Conservation (phyloP, 805 yeast species). For the Candida namnaoensis region DNA sequence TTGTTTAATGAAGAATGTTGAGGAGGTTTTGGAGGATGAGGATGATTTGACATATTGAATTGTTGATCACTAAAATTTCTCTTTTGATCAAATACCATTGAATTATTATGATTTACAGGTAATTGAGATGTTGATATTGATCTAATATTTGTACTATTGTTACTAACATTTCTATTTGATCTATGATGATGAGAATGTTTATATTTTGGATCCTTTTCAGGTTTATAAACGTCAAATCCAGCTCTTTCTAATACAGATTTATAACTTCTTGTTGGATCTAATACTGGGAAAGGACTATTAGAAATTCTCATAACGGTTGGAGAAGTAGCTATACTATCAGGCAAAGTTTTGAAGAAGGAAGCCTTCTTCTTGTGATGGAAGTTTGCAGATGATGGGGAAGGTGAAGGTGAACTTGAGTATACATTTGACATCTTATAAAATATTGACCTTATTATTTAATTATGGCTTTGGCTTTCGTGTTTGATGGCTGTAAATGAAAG, state of each 20-base stretch:
- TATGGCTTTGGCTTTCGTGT: too few species aligned
- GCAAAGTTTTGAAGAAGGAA: conserved; percentile 17
- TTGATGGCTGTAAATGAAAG: too few species aligned
- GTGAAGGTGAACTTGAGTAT: too few species aligned
- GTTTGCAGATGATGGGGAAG: neutral
- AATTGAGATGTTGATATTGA: conserved; percentile 7
- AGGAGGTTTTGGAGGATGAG: too few species aligned
- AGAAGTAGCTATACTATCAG: conserved; percentile 14
- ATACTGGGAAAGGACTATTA: conserved; percentile 55
- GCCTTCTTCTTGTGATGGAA: conserved; percentile 8
- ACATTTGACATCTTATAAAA: too few species aligned
- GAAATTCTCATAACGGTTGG: conserved; percentile 20
- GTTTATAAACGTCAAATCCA: conserved; percentile 57
- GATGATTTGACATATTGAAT: too few species aligned
- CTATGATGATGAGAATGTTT: neutral
- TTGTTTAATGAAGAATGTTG: too few species aligned
- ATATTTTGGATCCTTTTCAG: conserved; percentile 1
- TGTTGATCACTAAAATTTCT: too few species aligned
- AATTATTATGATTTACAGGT: neutral
- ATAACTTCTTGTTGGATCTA: conserved; percentile 52
- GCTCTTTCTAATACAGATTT: conserved; percentile 75
- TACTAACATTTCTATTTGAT: neutral
- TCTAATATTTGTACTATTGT: conserved; percentile 1
- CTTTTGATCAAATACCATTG: too few species aligned
- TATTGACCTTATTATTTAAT: too few species aligned